These are phyloP conservation scores for Panellus pusillus DNA, from an alignment of 768 basidiomycete species.

Conservation along the genomic window DNA sequence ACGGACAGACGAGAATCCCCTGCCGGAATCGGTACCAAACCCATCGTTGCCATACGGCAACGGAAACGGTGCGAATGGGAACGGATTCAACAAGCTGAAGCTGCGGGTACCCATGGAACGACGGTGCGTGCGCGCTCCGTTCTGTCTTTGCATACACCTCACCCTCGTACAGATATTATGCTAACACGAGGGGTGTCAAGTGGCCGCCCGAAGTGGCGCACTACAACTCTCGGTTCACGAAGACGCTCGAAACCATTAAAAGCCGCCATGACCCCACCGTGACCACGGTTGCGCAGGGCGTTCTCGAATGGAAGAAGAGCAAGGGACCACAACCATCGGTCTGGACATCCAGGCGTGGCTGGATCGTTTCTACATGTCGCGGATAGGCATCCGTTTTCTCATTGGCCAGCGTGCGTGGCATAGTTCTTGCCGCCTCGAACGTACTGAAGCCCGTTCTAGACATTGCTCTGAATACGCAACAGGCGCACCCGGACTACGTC, in stretches of 20 bases:
- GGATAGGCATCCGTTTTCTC: constrained; percentile 94
- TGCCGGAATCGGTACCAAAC: constrained; percentile 81
- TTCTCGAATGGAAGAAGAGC: constrained; percentile 90
- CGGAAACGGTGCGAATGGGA: constrained; percentile 34
- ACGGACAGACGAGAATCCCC: constrained; percentile 42
- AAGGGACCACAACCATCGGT: constrained; percentile 72
- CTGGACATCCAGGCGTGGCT: constrained; percentile 93
- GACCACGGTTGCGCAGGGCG: constrained; percentile 94
- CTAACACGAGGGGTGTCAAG: constrained; percentile 61
- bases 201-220: constrained; percentile 95
- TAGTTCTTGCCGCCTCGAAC: neutral
- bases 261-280: constrained; percentile 95
- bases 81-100: constrained; percentile 57
- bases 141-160: constrained; percentile 3
- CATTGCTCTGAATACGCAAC: constrained; percentile 90
- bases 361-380: constrained; percentile 94
- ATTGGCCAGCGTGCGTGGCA: constrained; percentile 84
- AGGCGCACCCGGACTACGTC: constrained; percentile 88
- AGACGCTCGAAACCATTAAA: constrained; percentile 85
- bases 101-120: constrained; percentile 83
- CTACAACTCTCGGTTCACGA: constrained; percentile 91
- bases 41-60: constrained; percentile 51
- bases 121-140: constrained; percentile 48
- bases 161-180: constrained; percentile 69
- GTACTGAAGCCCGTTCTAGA: constrained; percentile 47